phyloP scores from a whole-genome alignment of 345 rosid species.

The Brassica rapa region DNA sequence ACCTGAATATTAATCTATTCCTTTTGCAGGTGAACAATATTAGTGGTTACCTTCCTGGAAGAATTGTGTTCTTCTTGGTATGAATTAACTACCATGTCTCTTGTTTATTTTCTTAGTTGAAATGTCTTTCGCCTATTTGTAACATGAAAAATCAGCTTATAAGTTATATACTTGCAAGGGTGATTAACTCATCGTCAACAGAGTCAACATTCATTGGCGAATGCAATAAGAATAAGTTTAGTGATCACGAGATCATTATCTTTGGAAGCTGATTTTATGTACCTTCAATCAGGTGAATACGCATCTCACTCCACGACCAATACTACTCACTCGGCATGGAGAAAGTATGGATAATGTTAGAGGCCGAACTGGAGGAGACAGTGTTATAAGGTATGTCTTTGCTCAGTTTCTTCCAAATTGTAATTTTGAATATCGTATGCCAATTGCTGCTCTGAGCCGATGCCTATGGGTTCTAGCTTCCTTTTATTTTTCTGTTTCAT shows the following conservation, averaged over 20 bases:
- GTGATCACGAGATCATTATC: slow-evolving; percentile 7
- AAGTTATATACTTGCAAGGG: slow-evolving; percentile 1
- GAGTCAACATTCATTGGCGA: slow-evolving; percentile 10
- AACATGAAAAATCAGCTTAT: slow-evolving; percentile 17
- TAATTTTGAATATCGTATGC: background rate
- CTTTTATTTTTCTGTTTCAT: background rate
- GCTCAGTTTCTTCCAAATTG: slow-evolving; percentile 5
- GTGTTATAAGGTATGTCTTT: slow-evolving; percentile 65
- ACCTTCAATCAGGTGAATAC: slow-evolving; percentile 71
- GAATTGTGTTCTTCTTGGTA: slow-evolving; percentile 99
- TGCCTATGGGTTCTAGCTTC: background rate
- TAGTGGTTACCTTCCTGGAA: slow-evolving; percentile 98
- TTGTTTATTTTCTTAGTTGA: slow-evolving; percentile 11
- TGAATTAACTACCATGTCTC: background rate
- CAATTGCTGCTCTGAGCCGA: slow-evolving; percentile 10
- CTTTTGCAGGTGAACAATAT: slow-evolving; percentile 86
- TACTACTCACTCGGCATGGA: slow-evolving; percentile 97
- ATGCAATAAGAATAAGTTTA: background rate
- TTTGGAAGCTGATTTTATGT: slow-evolving; percentile 6
- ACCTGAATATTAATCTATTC: slow-evolving; percentile 22
- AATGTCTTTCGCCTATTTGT: slow-evolving; percentile 12
- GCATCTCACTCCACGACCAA: slow-evolving; percentile 98
- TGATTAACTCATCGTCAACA: background rate
- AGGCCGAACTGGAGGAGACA: slow-evolving; percentile 97
- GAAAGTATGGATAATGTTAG: slow-evolving; percentile 96